Evolutionary conservation across 2,329 filamentous ascomycete species (phyloP), one percentile per base, ranked within the genome.

Genomic region (Mycosphaerella sp.): DNA sequence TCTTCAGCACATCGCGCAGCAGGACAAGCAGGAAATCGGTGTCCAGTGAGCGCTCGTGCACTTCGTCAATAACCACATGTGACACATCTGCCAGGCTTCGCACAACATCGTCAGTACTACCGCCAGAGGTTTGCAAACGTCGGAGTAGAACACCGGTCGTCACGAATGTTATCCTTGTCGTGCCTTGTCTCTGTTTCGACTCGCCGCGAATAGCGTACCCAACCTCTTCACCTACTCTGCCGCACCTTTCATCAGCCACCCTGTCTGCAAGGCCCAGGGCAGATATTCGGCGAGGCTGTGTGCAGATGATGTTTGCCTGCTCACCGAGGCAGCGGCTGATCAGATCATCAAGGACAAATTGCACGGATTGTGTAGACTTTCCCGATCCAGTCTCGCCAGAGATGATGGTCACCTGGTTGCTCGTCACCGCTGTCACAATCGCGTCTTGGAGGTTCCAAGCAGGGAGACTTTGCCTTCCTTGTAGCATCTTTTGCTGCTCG

Each of bases 321-420:
- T 79, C 80, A 2, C 91, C 93, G 7, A 94, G 75, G 6, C 84
- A 81, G 41, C 80, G 78, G 55, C 79, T 77, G 61, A 96, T 95
- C 57, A 97, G 74, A 61, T 97, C 88, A 63, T 98, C 93, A 1
- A 98, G 76, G 39, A 98, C 79, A 68, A 97, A 98, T 68, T 98
- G 93, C 30, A 97, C 89, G 2, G 89, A 93, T 68, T 98, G 93
- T 0, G 93, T 97, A 43, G 88, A 95, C 70, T 98, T 98, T 65
- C 93, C 93, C 14, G 89, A 95, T 47, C 93, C 93, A 3, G 93
- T 98, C 71, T 97, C 93, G 60, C 93, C 93, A 39, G 90, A 94
- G 61, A 98, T 93, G 63, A 98, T 96, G 0, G 89, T 95, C 44
- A 98, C 89, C 68, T 96, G 85, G 63, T 91, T 82, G 4, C 77